phyloP scores from a whole-genome alignment of 208 protist species.

The Acanthamoeba sp. region DNA sequence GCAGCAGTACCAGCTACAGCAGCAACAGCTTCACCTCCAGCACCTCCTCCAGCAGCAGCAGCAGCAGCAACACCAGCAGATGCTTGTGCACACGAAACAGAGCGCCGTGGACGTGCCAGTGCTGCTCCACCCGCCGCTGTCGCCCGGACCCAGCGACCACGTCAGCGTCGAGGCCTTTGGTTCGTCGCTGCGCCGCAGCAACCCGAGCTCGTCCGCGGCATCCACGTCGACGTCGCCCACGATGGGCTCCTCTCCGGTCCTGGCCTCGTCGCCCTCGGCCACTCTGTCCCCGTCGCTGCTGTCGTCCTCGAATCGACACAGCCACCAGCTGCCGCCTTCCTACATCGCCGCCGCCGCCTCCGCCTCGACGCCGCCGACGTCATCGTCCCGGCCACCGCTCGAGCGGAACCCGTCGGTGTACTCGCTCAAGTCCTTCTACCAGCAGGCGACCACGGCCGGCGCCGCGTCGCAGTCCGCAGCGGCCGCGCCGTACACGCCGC shows the following conservation, averaged over 20 bases:
- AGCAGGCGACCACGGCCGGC: background rate
- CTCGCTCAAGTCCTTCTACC: constrained; percentile 24
- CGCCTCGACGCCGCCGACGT: background rate
- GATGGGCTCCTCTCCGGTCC: background rate
- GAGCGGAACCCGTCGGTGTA: background rate
- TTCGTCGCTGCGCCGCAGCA: constrained; percentile 4
- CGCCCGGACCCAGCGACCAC: constrained; percentile 11
- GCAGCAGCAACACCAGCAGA: background rate
- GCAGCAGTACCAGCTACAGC: no score
- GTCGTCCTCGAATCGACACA: constrained; percentile 3
- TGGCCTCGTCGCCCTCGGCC: background rate
- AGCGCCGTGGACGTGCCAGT: background rate
- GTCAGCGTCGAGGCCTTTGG: background rate
- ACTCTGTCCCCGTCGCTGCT: background rate
- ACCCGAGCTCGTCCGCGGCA: background rate
- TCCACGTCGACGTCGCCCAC: constrained; percentile 4
- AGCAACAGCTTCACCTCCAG: background rate
- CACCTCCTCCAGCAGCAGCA: background rate
- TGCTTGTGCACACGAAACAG: background rate
- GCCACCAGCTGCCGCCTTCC: constrained; percentile 22
- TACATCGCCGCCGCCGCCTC: background rate
- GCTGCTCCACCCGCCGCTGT: constrained; percentile 33
- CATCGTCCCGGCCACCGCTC: background rate
- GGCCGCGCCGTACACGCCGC: background rate
- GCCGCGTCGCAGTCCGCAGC: background rate